Base-by-base conservation (phyloP, 352 stramenopile species). In the Pythium myriotylum region DNA sequence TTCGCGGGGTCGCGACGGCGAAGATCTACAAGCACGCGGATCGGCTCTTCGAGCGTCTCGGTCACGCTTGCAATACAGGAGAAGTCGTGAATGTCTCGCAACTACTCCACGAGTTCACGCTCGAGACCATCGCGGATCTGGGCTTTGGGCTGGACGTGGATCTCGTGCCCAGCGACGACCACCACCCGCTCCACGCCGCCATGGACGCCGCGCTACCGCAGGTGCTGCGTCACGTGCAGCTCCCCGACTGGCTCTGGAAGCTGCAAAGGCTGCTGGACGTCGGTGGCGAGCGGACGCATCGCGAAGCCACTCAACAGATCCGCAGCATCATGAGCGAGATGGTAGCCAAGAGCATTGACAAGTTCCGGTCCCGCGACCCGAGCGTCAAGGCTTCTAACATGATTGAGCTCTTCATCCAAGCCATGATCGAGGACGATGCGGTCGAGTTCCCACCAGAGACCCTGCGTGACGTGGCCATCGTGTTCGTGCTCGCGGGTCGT, bases 401-500 rank as follows among this genome's bases (percentile, higher is more conserved):
- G 27, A 40, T 70, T 10, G 50, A 56, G 23, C 33, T 65, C 26
- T 67, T 69, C 48, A 43, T 68, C 14, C 26, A 69, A 5, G 43
- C 35, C 9, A 55, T 50, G 51, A 24, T 60, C 13, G 37, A 65
- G 19, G 55, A 23, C 35, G 39, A 59, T n/a, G 23, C 29, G 5
- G 29, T 35, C 5, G 29, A 35, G 5, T 10, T 70, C 29, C 40
- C 39, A 9, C 56, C 57, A 4, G 54, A 65, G 42, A 68, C 59
- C 23, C 37, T 86, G 24, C 62, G 73, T 14, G 70, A 86, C 55
- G 59, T 87, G 24, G 66, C 78, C 17, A 63, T 87, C 23, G 72
- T 65, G 42, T 78, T 87, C 47, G 52, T 85, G 24, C 63, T 87
- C 45, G 77, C 59, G 35, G 77, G 77, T n/a, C 59, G 76, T 10